Conservation (phyloP, 2,329 filamentous ascomycete species). For the Penicillium vulpinum region DNA sequence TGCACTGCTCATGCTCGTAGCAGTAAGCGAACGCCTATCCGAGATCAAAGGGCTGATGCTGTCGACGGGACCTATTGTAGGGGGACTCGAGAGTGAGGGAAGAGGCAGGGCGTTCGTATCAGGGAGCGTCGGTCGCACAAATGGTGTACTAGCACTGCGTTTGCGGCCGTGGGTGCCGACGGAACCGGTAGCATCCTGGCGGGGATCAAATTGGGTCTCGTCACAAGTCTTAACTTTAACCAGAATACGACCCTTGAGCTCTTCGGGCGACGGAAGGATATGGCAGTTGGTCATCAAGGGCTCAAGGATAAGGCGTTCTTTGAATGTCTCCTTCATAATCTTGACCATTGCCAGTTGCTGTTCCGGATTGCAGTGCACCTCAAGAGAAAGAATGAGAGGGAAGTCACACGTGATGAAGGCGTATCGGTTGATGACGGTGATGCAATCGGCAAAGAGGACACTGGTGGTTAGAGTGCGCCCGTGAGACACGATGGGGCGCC, state of each 20-base stretch:
- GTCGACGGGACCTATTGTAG: slow-evolving; percentile 54
- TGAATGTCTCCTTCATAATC: slow-evolving; percentile 83
- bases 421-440: slow-evolving; percentile 91
- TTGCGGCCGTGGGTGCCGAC: slow-evolving; percentile 47
- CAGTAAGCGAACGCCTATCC: slow-evolving; percentile 55
- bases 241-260: slow-evolving; percentile 78
- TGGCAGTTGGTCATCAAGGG: slow-evolving; percentile 68
- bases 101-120: slow-evolving; percentile 57
- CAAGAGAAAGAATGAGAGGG: slow-evolving; percentile 89
- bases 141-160: slow-evolving; percentile 76
- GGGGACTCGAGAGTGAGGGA: slow-evolving; percentile 53
- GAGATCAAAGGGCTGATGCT: slow-evolving; percentile 46
- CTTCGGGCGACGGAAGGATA: slow-evolving; percentile 78
- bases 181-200: slow-evolving; percentile 41
- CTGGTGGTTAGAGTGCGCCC: slow-evolving; percentile 85
- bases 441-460: slow-evolving; percentile 86
- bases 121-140: slow-evolving; percentile 59
- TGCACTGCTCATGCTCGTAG: slow-evolving; percentile 58
- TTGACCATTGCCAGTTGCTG: slow-evolving; percentile 88
- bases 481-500: slow-evolving; percentile 85
- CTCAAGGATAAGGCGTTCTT: slow-evolving; percentile 72
- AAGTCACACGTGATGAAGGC: slow-evolving; percentile 86
- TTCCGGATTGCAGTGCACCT: slow-evolving; percentile 82
- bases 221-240: slow-evolving; percentile 91
- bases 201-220: slow-evolving; percentile 49